These are phyloP conservation scores for Groenewaldozyma tartarivorans DNA, from an alignment of 805 yeast genomes.

Conservation along the genomic window DNA sequence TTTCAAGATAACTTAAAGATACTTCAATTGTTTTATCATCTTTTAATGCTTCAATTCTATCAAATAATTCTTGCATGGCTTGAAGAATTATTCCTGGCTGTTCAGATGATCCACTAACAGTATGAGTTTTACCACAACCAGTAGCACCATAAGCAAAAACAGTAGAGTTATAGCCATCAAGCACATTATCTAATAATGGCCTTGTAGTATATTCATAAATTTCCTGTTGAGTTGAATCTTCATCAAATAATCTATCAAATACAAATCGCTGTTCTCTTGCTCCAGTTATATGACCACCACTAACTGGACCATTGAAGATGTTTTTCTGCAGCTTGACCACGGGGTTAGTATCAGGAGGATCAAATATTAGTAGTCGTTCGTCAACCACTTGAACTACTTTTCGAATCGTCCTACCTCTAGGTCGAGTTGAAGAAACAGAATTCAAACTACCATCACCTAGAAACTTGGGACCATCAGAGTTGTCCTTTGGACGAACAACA, in stretches of 20 bases:
- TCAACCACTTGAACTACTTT: constrained; percentile 73
- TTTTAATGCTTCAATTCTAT: constrained; percentile 43
- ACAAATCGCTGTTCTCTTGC: constrained; percentile 65
- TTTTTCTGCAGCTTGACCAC: constrained; percentile 39
- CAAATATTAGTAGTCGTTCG: constrained; percentile 77
- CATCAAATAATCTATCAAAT: constrained; percentile 73
- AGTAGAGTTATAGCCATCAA: constrained; percentile 84
- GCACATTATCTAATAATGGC: constrained; percentile 61
- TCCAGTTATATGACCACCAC: constrained; percentile 28
- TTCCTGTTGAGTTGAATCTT: constrained; percentile 50
- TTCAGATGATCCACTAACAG: constrained; percentile 66
- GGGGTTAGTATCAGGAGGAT: constrained; percentile 70
- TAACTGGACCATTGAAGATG: constrained; percentile 28
- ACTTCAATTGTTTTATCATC: constrained; percentile 53
- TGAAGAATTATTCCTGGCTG: constrained; percentile 73
- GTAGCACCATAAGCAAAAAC: constrained; percentile 95
- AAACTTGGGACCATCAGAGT: constrained; percentile 33
- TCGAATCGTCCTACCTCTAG: constrained; percentile 40
- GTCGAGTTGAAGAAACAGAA: constrained; percentile 10
- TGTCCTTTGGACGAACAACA: constrained; percentile 29
- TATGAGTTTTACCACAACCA: constrained; percentile 95
- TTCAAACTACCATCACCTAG: constrained; percentile 48
- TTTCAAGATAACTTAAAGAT: constrained; percentile 61
- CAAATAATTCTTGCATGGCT: constrained; percentile 68
- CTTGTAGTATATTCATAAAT: constrained; percentile 59